Conservation (phyloP, 306 rosid species). For the Sophora flavescens region DNA sequence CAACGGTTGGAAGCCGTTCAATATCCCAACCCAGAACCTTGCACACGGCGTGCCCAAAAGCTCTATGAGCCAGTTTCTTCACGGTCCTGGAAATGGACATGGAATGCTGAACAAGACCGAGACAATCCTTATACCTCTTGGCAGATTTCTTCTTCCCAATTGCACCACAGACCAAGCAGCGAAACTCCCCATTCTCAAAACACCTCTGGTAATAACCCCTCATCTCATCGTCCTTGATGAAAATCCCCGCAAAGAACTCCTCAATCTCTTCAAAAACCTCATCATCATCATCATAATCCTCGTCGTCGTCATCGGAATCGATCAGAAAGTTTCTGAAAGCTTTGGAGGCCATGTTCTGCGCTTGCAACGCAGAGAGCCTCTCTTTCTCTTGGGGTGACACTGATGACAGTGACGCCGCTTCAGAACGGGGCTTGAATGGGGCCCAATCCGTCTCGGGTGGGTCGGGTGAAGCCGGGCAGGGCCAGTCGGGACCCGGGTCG, state of each 20-base stretch:
- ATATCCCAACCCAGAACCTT: constrained; percentile 84
- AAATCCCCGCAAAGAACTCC: constrained; percentile 54
- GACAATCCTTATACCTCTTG: constrained; percentile 65
- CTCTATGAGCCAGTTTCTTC: constrained; percentile 64
- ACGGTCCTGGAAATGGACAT: constrained; percentile 45
- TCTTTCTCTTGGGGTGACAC: constrained; percentile 45
- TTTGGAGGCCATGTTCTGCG: constrained; percentile 51
- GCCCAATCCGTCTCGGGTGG: constrained; percentile 48
- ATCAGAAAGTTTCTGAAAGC: constrained; percentile 50
- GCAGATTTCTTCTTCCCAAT: constrained; percentile 58
- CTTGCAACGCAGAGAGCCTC: constrained; percentile 30
- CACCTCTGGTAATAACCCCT: constrained; percentile 61
- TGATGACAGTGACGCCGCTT: background rate
- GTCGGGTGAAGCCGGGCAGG: constrained; percentile 30
- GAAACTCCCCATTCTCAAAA: constrained; percentile 64
- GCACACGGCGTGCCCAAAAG: constrained; percentile 68
- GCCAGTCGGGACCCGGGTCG: constrained; percentile 54
- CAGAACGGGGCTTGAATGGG: constrained; percentile 8
- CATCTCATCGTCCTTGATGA: constrained; percentile 59
- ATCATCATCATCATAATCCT: background rate
- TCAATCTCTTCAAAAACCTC: constrained; percentile 43
- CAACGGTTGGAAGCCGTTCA: constrained; percentile 60
- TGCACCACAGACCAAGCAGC: constrained; percentile 72
- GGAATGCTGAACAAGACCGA: constrained; percentile 69
- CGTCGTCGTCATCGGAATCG: background rate